Base-by-base conservation (phyloP, 306 rosid species). In the Vigna reflexopilosa region DNA sequence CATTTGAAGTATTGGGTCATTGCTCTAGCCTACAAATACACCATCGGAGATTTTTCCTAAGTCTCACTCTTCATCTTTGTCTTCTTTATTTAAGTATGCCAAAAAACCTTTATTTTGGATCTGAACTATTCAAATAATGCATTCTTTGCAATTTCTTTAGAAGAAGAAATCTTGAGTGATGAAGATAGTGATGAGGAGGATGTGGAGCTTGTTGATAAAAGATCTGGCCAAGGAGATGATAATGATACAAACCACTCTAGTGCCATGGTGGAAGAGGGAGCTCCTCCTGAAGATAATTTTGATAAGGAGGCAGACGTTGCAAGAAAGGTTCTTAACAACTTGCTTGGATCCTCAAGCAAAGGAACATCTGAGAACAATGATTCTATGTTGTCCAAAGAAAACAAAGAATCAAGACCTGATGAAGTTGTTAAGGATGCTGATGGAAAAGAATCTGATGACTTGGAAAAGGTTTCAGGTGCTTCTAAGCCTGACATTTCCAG, bases 221-320 rank as follows among this genome's bases (percentile, higher is more conserved):
- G 57, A 32, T 83, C 87, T 72, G 61, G 73, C 83, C 75, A 81
- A 47, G 70, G 70, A 34, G 87, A 85, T 81, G 88, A 83, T 75
- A 77, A 70, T 75, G 85, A 72, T 79, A 52, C 17, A 74, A 92
- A 85, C 73, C 77, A 78, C 68, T 59, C 83, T 28, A 70, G 65
- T 63, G 32, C 70, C 40, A 11, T 54, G 22, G 88, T 82, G 84
- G 91, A 83, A 22, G 87, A 80, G 17, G 79, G 51, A 19, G 65
- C 57, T 30, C 81, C 88, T 56, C 65, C 82, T 52, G 96, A 84
- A 73, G 84, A 83, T 81, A 81, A 95, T 88, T 95, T 93, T 86
- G 93, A 89, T 14, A 77, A 83, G 88, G 99, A 95, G 90, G 93
- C 89, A 40, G 94, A 89, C 85, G 86, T 91, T 50, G 88, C 98